Evolutionary conservation across 345 rosid genomes (phyloP).

Genomic region (Ailanthus altissimus): DNA sequence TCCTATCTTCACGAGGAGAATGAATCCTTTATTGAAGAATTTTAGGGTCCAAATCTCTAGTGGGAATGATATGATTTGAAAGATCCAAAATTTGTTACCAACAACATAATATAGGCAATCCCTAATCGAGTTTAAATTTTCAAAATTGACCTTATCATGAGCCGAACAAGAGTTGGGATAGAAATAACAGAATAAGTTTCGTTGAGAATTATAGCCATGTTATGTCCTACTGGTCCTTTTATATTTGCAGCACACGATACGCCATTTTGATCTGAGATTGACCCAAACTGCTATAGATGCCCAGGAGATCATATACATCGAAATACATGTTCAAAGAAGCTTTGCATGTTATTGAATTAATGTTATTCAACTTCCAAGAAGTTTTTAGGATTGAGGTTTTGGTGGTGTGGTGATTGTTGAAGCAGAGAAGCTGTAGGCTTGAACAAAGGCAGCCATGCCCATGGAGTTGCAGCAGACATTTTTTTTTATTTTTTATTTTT

Average conservation of each 20-base stretch:
- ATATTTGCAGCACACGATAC: constrained; percentile 71
- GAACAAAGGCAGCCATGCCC: constrained; percentile 5
- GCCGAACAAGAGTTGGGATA: constrained; percentile 62
- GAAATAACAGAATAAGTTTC: constrained; percentile 74
- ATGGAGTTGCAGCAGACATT: not conserved
- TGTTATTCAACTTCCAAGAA: not conserved
- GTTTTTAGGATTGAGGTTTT: not conserved
- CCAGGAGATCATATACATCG: constrained; percentile 84
- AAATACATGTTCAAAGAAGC: constrained; percentile 53
- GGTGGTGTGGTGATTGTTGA: not conserved
- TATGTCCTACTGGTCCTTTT: constrained; percentile 74
- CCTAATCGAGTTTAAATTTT: too few species aligned
- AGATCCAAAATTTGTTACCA: too few species aligned
- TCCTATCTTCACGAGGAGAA: too few species aligned
- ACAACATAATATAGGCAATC: too few species aligned
- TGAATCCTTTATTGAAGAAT: too few species aligned
- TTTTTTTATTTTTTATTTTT: not conserved
- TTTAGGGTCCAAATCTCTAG: too few species aligned
- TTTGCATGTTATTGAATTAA: constrained; percentile 27
- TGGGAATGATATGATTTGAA: too few species aligned
- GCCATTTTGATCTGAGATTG: constrained; percentile 73
- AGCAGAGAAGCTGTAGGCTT: not conserved
- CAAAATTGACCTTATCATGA: constrained; percentile 64
- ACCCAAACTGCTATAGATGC: constrained; percentile 57
- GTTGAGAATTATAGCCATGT: constrained; percentile 88